These are phyloP conservation scores for Trichoderma lentiforme DNA, from an alignment of 2,329 filamentous ascomycete genomes.

Conservation along the genomic window DNA sequence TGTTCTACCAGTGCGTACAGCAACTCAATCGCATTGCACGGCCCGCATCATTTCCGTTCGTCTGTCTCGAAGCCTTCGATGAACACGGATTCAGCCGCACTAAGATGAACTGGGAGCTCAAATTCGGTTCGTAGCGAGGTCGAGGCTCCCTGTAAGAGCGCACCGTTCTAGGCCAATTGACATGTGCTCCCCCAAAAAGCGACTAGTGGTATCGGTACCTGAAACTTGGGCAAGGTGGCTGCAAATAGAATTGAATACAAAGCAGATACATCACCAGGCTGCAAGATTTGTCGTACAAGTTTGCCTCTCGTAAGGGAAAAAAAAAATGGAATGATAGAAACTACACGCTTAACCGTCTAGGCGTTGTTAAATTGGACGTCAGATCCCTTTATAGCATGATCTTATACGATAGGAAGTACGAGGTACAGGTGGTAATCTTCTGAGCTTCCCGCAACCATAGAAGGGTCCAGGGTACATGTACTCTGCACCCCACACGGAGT, in stretches of 20 bases:
- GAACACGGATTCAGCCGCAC: constrained; percentile 11
- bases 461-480: background rate
- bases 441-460: background rate
- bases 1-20: background rate
- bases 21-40: background rate
- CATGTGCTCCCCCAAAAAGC: background rate
- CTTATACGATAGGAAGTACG: background rate
- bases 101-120: constrained; percentile 1
- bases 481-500: background rate
- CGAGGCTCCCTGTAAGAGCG: background rate
- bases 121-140: background rate
- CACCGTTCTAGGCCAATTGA: background rate
- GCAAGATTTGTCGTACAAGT: background rate
- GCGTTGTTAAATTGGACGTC: background rate
- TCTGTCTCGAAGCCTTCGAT: background rate
- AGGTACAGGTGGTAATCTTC: background rate
- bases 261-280: background rate
- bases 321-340: background rate
- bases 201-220: background rate
- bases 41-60: background rate
- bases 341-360: background rate
- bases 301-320: background rate
- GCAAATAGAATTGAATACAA: background rate
- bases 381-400: background rate
- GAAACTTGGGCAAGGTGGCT: background rate